Evolutionary conservation across 805 yeast genomes (phyloP).

Genomic region (Saturnispora sanitii): DNA sequence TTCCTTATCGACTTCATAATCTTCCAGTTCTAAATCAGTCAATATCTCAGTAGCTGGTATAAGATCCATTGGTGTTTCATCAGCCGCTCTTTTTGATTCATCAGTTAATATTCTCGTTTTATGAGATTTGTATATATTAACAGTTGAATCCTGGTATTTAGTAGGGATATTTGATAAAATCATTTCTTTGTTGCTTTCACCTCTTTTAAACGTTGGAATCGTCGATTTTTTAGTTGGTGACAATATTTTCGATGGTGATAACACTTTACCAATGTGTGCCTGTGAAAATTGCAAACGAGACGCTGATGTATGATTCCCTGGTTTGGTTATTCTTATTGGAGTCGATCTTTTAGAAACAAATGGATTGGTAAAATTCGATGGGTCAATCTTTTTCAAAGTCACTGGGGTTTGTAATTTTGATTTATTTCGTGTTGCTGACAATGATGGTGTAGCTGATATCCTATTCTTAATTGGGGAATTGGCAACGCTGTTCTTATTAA

Average conservation of each 20-base stretch:
- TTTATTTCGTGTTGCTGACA: not conserved
- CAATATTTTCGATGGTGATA: not conserved
- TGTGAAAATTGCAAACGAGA: not conserved
- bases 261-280: not conserved
- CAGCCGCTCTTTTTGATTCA: not conserved
- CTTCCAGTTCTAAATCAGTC: constrained; percentile 12
- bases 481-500: too few relatives aligned
- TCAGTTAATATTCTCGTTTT: not conserved
- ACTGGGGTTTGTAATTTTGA: constrained; percentile 4
- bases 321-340: not conserved
- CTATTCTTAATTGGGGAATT: too few relatives aligned
- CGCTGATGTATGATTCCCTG: not conserved
- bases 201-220: not conserved
- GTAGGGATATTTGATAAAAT: too few relatives aligned
- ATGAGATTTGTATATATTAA: too few relatives aligned
- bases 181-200: too few relatives aligned
- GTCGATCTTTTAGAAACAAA: constrained; percentile 2
- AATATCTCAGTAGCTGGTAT: not conserved
- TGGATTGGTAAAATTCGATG: constrained; percentile 6
- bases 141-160: too few relatives aligned
- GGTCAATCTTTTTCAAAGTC: not conserved
- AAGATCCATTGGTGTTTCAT: not conserved
- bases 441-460: not conserved
- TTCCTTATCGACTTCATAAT: constrained; percentile 8
- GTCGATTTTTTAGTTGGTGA: constrained; percentile 1